phyloP scores from a whole-genome alignment of 2,329 filamentous ascomycete species.

The Didymella lethalis region DNA sequence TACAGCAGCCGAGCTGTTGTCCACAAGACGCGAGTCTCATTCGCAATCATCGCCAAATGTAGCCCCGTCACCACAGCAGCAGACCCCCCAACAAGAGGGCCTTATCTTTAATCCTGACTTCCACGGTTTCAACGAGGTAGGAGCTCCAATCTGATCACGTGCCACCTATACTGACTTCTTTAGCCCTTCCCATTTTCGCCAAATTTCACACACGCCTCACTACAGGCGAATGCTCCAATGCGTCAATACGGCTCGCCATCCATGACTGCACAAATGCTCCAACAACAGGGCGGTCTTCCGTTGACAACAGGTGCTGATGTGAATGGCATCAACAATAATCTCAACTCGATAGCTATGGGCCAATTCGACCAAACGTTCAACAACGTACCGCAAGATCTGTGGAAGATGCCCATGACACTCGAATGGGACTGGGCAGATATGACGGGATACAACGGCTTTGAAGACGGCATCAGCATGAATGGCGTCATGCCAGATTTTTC shows the following conservation, averaged over 20 bases:
- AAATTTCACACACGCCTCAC: slow-evolving; percentile 50
- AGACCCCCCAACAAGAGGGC: slow-evolving; percentile 34
- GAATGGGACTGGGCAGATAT: slow-evolving; percentile 82
- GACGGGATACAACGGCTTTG: slow-evolving; percentile 48
- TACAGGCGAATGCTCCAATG: slow-evolving; percentile 41
- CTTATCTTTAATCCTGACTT: slow-evolving; percentile 49
- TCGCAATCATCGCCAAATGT: slow-evolving; percentile 24
- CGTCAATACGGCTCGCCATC: slow-evolving; percentile 43
- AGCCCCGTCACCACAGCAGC: slow-evolving; percentile 34
- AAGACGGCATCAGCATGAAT: slow-evolving; percentile 51
- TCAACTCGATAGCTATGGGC: slow-evolving; percentile 47
- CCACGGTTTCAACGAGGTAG: slow-evolving; percentile 50
- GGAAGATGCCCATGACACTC: slow-evolving; percentile 94
- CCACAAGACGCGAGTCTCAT: slow-evolving; percentile 39
- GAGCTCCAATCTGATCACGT: neutral
- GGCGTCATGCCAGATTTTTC: slow-evolving; percentile 48
- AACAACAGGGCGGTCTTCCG: slow-evolving; percentile 36
- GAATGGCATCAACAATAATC: slow-evolving; percentile 35
- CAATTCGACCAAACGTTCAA: slow-evolving; percentile 80
- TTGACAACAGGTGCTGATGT: slow-evolving; percentile 35
- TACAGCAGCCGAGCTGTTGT: slow-evolving; percentile 47
- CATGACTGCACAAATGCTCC: slow-evolving; percentile 43
- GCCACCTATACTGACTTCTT: slow-evolving; percentile 24
- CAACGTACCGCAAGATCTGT: slow-evolving; percentile 84
- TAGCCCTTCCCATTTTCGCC: slow-evolving; percentile 52